phyloP scores from a whole-genome alignment of 192 early-diverging fungal species.

The Linnemannia hyalina region DNA sequence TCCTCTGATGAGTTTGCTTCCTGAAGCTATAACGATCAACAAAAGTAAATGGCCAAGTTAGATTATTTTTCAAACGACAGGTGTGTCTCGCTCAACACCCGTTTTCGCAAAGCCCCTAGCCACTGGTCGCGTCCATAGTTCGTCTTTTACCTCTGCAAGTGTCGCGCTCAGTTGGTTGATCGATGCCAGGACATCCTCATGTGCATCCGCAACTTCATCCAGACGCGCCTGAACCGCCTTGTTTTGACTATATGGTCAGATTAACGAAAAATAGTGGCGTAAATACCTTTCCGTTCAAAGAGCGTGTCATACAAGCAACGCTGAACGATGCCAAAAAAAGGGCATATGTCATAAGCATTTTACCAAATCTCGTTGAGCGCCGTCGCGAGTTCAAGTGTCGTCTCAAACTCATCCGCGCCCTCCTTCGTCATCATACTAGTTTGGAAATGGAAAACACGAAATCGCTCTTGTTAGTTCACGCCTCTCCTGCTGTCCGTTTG shows the following conservation, averaged over 20 bases:
- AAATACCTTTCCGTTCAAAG: not conserved
- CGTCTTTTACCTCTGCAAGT: constrained; percentile 15
- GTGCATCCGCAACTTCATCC: constrained; percentile 17
- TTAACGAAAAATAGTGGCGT: not conserved
- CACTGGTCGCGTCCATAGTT: not conserved
- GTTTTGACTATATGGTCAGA: constrained; percentile 16
- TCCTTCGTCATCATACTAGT: constrained; percentile 42
- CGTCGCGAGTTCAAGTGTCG: constrained; percentile 26
- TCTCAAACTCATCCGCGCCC: constrained; percentile 44
- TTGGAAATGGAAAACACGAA: not conserved
- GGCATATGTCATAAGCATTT: not conserved
- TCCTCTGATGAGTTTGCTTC: constrained; percentile 33
- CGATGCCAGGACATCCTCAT: constrained; percentile 32
- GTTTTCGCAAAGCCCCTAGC: no score
- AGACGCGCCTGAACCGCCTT: constrained; percentile 5
- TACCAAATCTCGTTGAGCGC: constrained; percentile 53
- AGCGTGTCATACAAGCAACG: no score
- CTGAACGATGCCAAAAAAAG: no score
- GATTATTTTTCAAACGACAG: no score
- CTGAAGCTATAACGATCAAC: constrained; percentile 22
- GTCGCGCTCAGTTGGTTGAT: constrained; percentile 7
- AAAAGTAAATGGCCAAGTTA: not conserved
- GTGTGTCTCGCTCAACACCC: no score
- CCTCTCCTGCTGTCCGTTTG: not conserved
- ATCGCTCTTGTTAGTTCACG: not conserved